Base-by-base conservation (phyloP, 2,329 filamentous ascomycete genomes). In the Penicillium sp. region DNA sequence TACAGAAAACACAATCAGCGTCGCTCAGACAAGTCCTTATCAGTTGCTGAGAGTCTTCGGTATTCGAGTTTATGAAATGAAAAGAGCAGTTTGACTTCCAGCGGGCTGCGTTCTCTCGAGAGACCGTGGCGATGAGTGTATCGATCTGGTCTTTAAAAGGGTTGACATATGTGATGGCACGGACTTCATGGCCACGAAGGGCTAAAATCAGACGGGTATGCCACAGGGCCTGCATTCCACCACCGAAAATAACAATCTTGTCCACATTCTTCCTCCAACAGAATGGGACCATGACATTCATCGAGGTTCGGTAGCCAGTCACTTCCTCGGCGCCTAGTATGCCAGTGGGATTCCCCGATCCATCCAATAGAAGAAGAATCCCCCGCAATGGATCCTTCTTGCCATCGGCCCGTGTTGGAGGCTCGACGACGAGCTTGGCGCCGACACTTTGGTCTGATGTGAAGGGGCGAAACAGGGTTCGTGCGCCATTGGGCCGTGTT, bases 231-330 rank as follows among this genome's bases (percentile, higher is more conserved):
- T 75, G 72, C 53, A 68, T 68, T 0, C 74, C 73, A 0, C 71
- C 70, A 2, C 74, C 74, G 48, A 75, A 76, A 1, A 76, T 68
- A 2, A 76, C 58, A n/a, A 67, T 47, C 27, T 63, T 57, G 2
- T 53, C 44, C 11, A 61, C 60, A 5, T 46, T 9, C 14, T 48
- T 41, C 27, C 55, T 54, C 58, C 58, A 60, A 6, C 18, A 54
- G 36, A 56, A 60, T 2, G 50, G 21, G 43, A 85, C 82, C 13
- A 84, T 80, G 2, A 85, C 88, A 3, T 82, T 83, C 21, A 91
- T 78, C 0, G 88, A 86, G 0, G 88, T 91, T 54, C 88, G 83
- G 70, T 90, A 92, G 5, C 86, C 87, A 0, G 88, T 91, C 14
- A 91, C 72, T 38, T 87, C 85, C 58, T 81, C 80, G 18, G 87